Conservation (phyloP, 257 asterid species). For the Plantago elongata region DNA sequence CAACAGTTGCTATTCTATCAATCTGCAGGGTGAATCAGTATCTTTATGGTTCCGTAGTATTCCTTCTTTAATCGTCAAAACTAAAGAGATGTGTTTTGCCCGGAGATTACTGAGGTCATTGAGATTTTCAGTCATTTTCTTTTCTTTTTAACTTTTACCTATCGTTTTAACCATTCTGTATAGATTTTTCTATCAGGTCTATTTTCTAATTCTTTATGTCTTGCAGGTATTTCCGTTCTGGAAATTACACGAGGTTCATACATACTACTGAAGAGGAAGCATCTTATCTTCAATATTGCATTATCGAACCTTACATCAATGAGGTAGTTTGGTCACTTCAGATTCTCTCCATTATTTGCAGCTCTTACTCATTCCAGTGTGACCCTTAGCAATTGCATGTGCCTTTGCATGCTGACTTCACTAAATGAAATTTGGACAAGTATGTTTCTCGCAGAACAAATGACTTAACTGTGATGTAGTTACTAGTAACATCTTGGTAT, state of each 20-base stretch:
- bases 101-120: slow-evolving; percentile 62
- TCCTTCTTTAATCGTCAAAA: slow-evolving; percentile 52
- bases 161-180: not conserved
- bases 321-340: slow-evolving; percentile 38
- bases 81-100: slow-evolving; percentile 76
- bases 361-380: not conserved
- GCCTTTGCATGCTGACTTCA: not conserved
- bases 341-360: slow-evolving; percentile 1
- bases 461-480: not conserved
- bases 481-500: too few relatives aligned
- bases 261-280: slow-evolving; percentile 58
- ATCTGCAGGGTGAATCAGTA: slow-evolving; percentile 64
- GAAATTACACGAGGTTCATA: slow-evolving; percentile 70
- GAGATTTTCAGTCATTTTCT: slow-evolving; percentile 6
- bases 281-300: slow-evolving; percentile 76
- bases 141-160: slow-evolving; percentile 3
- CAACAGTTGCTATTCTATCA: slow-evolving; percentile 10
- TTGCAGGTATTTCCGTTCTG: slow-evolving; percentile 60
- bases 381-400: not conserved
- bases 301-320: slow-evolving; percentile 70
- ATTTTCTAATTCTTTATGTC: slow-evolving; percentile 14
- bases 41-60: slow-evolving; percentile 67
- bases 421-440: not conserved
- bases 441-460: not conserved
- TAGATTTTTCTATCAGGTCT: slow-evolving; percentile 2